Evolutionary conservation across 192 early-diverging fungal species (phyloP), one percentile per base, ranked within the genome.

Genomic region (Coemansia sp.): DNA sequence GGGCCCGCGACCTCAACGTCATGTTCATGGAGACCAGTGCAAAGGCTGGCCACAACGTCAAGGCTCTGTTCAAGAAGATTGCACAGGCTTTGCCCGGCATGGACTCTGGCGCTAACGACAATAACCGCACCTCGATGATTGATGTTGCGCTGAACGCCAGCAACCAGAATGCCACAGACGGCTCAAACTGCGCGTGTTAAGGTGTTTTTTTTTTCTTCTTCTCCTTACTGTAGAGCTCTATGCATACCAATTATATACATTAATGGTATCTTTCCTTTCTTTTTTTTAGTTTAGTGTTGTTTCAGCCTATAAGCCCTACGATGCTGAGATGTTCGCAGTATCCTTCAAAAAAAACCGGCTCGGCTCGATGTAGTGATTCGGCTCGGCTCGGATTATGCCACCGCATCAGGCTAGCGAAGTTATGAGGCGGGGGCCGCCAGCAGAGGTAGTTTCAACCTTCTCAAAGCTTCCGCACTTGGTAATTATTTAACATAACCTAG

Each of bases 11-110:
- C 67, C 89, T 92, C 80, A 94, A 93, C 62, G 95, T 95, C 43
- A 91, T 99, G 91, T 99, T 97, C 80, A 98, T 99, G 71, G 98
- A 99, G 76, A 99, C 98, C n/a, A 92, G 90, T 65, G 98, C 98
- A 45, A 99, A 99, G 79, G 95, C 94, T 9, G 98, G 95, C 20
- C 95, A 98, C 78, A 99, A 99, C 78, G 96, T 99, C 35, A 99
- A 99, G 85, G 90, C 91, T 3, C 85, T 99, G 56, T 99, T 99
- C 76, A 89, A 92, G 67, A 96, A 95, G 75, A 97, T 99, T 77
- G 98, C 96, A 2, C 94, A 96, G 65, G 74, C 80, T 11, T 69
- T 82, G 10, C 92, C 92, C 9, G 94, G 95, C 7, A 91, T 91
- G 84, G 94, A 97, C 35, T 80, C 84, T 64, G 78, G 84, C 41